A percentile compares a stretch with the other conserved stretches of the same genome.
Conservation (phyloP, 805 yeast species). For the Komagataella mondaviorum region DNA sequence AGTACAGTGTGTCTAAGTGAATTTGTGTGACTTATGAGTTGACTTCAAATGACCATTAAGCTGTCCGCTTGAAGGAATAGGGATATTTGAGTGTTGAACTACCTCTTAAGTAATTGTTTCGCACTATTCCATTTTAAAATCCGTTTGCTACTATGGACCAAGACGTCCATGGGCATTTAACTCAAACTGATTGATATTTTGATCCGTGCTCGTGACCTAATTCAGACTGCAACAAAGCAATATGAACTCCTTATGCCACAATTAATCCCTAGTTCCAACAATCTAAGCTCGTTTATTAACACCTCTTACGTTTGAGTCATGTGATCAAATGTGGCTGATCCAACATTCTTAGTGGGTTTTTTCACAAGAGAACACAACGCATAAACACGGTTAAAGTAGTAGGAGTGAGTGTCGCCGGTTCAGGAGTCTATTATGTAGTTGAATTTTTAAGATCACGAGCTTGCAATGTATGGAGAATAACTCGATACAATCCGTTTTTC, state of each 20-base stretch:
- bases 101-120: neutral
- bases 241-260: neutral
- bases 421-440: too few species aligned
- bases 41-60: neutral
- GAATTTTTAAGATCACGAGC: too few species aligned
- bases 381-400: too few species aligned
- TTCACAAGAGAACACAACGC: too few species aligned
- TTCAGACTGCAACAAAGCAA: neutral
- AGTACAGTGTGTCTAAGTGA: neutral
- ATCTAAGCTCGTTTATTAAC: neutral
- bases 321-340: neutral
- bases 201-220: too few species aligned
- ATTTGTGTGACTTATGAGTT: neutral
- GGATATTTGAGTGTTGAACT: neutral
- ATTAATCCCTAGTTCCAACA: too few species aligned
- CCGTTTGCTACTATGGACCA: too few species aligned
- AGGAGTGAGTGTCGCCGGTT: too few species aligned
- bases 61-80: neutral
- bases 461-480: neutral
- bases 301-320: neutral
- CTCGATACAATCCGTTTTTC: neutral
- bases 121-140: too few species aligned
- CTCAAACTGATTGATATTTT: too few species aligned
- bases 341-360: too few species aligned
- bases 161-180: too few species aligned